These are phyloP conservation scores for Apiotrichum veenhuisii DNA, from an alignment of 1,284 basidiomycete species.

Conservation along the genomic window DNA sequence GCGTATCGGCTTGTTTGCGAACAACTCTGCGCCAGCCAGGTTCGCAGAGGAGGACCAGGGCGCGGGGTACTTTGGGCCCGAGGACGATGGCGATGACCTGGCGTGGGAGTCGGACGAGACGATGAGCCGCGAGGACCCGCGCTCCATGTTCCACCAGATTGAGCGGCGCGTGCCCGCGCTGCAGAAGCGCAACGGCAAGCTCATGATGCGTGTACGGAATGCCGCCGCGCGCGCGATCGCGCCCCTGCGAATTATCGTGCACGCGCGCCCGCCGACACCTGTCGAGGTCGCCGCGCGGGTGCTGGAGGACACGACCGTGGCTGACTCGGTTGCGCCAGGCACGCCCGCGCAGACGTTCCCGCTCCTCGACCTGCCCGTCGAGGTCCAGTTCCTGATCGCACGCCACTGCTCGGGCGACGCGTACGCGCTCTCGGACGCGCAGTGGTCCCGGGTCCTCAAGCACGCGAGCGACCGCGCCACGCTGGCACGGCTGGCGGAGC, in stretches of 20 bases:
- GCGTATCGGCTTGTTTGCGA: constrained; percentile 33
- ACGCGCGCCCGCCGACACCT: constrained; percentile 23
- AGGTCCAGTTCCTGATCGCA: constrained; percentile 36
- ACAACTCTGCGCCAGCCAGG: constrained; percentile 4
- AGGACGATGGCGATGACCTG: constrained; percentile 3
- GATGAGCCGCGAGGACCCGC: constrained; percentile 7
- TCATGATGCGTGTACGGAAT: constrained; percentile 27
- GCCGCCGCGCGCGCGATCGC: constrained; percentile 27
- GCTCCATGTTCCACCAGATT: constrained; percentile 21
- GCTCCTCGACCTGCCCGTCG: constrained; percentile 38
- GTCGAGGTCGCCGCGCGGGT: constrained; percentile 23
- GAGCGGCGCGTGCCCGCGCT: constrained; percentile 28
- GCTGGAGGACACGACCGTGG: constrained; percentile 14
- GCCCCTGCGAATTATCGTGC: constrained; percentile 36
- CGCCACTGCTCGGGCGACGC: constrained; percentile 33
- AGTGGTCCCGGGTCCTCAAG: constrained; percentile 30
- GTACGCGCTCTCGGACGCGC: constrained; percentile 32
- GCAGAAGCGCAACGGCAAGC: constrained; percentile 35
- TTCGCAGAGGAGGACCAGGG: not conserved
- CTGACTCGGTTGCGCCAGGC: not conserved
- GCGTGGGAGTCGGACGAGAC: constrained; percentile 10
- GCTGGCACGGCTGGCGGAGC: constrained; percentile 11
- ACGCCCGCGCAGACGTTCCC: constrained; percentile 22
- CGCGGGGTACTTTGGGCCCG: constrained; percentile 3
- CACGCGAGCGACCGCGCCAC: constrained; percentile 27